These are phyloP conservation scores for Saccharomyces hybrid DNA, from an alignment of 1,139 yeast genomes.

Conservation along the genomic window DNA sequence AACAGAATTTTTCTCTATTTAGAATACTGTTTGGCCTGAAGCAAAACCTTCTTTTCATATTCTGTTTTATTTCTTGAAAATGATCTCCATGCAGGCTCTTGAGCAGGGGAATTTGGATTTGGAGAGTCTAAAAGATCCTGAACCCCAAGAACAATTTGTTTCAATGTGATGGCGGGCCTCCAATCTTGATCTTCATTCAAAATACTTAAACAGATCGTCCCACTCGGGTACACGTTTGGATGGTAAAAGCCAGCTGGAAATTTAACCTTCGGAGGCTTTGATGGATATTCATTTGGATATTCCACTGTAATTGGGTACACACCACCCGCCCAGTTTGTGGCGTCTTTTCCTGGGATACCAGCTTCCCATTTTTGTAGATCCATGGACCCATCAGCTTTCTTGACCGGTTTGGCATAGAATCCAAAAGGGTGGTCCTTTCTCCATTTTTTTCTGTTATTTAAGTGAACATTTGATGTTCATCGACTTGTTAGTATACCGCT, in stretches of 20 bases:
- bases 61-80: conserved; percentile 57
- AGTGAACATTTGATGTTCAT: neutral
- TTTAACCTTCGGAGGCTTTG: conserved; percentile 90
- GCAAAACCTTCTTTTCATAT: conserved; percentile 70
- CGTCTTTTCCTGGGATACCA: conserved; percentile 88
- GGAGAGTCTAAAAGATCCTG: conserved; percentile 89
- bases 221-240: conserved; percentile 95
- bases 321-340: conserved; percentile 80
- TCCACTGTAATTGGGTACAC: conserved; percentile 75
- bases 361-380: conserved; percentile 87
- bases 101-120: conserved; percentile 95
- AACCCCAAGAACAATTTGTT: conserved; percentile 83
- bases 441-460: conserved; percentile 70
- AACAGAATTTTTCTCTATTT: conserved; percentile 22
- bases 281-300: conserved; percentile 89
- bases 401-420: conserved; percentile 83
- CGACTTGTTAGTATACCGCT: conserved; percentile 4
- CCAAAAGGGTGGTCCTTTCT: conserved; percentile 98
- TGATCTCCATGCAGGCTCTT: conserved; percentile 91
- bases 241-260: conserved; percentile 88
- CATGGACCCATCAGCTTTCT: conserved; percentile 69
- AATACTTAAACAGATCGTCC: conserved; percentile 88
- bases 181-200: conserved; percentile 95
- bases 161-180: conserved; percentile 96
- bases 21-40: conserved; percentile 73